These are phyloP conservation scores for Forsythia suspensa DNA, from an alignment of 257 asterid species.

Conservation along the genomic window DNA sequence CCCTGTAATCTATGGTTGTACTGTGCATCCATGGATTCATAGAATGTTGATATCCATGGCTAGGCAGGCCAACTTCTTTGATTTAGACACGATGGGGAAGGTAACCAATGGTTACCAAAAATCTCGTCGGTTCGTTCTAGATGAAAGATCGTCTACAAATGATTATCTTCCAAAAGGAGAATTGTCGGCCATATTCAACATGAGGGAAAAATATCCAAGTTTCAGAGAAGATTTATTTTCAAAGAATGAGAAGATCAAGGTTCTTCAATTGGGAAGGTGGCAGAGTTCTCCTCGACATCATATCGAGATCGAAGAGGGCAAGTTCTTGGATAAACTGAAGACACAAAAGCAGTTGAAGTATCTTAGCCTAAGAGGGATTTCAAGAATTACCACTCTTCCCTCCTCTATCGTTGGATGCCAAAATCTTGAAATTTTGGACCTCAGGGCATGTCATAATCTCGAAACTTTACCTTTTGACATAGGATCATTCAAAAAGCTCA, in stretches of 20 bases:
- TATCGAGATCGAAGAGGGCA: conserved; percentile 32
- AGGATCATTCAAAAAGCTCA: conserved; percentile 23
- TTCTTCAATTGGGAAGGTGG: conserved; percentile 54
- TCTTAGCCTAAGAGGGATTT: conserved; percentile 53
- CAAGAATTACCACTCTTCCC: conserved; percentile 39
- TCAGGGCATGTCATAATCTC: conserved; percentile 48
- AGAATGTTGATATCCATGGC: no score
- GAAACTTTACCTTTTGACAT: conserved; percentile 40
- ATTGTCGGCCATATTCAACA: conserved; percentile 18
- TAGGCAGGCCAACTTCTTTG: no score
- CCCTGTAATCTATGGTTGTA: no score
- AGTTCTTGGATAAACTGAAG: conserved; percentile 7
- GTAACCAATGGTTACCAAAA: no score
- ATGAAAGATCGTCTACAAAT: no score
- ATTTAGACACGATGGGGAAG: no score
- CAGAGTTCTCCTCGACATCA: conserved; percentile 27
- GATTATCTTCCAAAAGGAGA: neutral
- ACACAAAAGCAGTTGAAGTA: conserved; percentile 27
- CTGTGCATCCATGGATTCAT: no score
- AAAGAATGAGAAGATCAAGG: conserved; percentile 35
- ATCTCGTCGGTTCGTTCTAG: no score
- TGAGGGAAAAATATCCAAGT: conserved; percentile 36
- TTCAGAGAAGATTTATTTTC: conserved; percentile 37
- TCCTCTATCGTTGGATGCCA: conserved; percentile 24
- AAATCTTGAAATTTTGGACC: conserved; percentile 31